phyloP scores from a whole-genome alignment of 306 rosid genomes.

The Begonia masoniana region DNA sequence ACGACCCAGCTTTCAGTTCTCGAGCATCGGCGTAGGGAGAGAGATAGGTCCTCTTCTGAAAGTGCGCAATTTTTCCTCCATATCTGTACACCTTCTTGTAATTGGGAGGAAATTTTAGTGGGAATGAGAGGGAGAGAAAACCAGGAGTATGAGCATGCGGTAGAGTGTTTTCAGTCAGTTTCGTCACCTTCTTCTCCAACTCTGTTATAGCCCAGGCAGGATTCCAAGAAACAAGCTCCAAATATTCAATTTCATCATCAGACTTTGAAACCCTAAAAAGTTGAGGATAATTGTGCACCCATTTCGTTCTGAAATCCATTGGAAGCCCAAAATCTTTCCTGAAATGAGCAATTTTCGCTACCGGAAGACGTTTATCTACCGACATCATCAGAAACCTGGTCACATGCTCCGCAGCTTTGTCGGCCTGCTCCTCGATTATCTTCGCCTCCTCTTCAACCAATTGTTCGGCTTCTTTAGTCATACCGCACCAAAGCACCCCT shows the following conservation, averaged over 20 bases:
- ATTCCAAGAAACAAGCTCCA: slow-evolving; percentile 75
- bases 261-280: slow-evolving; percentile 33
- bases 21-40: slow-evolving; percentile 83
- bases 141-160: slow-evolving; percentile 21
- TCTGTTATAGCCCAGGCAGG: slow-evolving; percentile 77
- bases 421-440: slow-evolving; percentile 25
- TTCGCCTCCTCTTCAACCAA: slow-evolving; percentile 41
- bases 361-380: slow-evolving; percentile 38
- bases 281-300: slow-evolving; percentile 62
- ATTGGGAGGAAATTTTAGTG: slow-evolving; percentile 59
- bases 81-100: slow-evolving; percentile 40
- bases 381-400: slow-evolving; percentile 76
- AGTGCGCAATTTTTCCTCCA: slow-evolving; percentile 49
- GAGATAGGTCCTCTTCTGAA: slow-evolving; percentile 60
- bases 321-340: slow-evolving; percentile 41
- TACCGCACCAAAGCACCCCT: slow-evolving; percentile 59
- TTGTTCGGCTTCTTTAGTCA: slow-evolving; percentile 42
- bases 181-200: slow-evolving; percentile 51
- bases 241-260: slow-evolving; percentile 42
- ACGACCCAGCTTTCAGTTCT: slow-evolving; percentile 50
- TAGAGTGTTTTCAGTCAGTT: slow-evolving; percentile 8
- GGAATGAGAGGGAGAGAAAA: slow-evolving; percentile 33
- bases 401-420: slow-evolving; percentile 55
- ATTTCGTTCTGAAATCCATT: slow-evolving; percentile 27
- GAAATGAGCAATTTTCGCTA: slow-evolving; percentile 50